A percentile compares a stretch with the other conserved stretches of the same genome.
These are phyloP conservation scores for Rhodomyrtus psidioides DNA, from an alignment of 441 rosid genomes.

Conservation along the genomic window DNA sequence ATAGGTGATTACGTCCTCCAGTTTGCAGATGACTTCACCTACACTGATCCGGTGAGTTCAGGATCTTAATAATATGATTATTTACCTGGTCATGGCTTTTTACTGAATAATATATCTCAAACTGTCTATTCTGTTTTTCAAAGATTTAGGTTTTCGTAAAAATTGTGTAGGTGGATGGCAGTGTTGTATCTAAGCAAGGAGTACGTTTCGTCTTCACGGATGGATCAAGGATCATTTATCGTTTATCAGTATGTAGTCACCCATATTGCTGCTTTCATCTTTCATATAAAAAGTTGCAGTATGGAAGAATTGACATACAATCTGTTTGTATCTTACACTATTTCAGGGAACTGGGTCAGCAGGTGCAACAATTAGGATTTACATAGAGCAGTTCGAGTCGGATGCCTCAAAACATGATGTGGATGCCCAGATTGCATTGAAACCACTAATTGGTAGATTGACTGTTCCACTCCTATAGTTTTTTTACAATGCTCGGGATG, in stretches of 20 bases:
- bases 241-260: slow-evolving; percentile 55
- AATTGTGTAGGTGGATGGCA: slow-evolving; percentile 72
- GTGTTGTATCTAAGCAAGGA: slow-evolving; percentile 87
- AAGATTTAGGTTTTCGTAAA: background rate
- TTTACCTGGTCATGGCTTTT: background rate
- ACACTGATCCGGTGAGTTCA: slow-evolving; percentile 85
- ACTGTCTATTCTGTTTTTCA: background rate
- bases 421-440: slow-evolving; percentile 85
- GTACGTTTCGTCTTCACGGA: slow-evolving; percentile 84
- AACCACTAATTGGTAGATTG: slow-evolving; percentile 70
- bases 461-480: background rate
- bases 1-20: slow-evolving; percentile 65
- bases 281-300: background rate
- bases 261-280: background rate
- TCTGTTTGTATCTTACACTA: background rate
- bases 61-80: background rate
- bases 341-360: slow-evolving; percentile 92
- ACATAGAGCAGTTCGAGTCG: slow-evolving; percentile 76
- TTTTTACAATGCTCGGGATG: background rate
- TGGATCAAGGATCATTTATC: slow-evolving; percentile 82
- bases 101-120: background rate
- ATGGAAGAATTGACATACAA: background rate
- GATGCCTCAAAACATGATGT: slow-evolving; percentile 73
- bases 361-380: slow-evolving; percentile 84
- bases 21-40: slow-evolving; percentile 84